phyloP scores from a whole-genome alignment of 768 basidiomycete species.

The Panellus pusillus region DNA sequence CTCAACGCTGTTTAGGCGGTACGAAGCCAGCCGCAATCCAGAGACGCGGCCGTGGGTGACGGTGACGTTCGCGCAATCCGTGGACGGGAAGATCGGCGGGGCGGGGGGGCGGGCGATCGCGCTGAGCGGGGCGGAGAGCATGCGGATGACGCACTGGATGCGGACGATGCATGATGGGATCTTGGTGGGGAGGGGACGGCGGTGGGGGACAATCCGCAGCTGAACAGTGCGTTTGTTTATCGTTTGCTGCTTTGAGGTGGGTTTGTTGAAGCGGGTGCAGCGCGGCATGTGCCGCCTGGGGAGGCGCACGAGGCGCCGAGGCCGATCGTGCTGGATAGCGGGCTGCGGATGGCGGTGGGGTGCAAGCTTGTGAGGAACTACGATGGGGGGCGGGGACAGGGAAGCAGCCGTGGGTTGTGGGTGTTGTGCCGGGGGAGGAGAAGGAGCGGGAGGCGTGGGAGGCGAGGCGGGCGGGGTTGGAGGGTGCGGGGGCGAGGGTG shows the following conservation, averaged over 20 bases:
- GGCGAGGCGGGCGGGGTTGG: constrained; percentile 44
- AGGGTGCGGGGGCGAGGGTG: constrained; percentile 66
- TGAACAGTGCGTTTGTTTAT: constrained; percentile 90
- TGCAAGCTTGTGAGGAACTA: constrained; percentile 76
- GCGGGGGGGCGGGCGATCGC: constrained; percentile 68
- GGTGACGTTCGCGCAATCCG: constrained; percentile 81
- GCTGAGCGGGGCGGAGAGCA: constrained; percentile 83
- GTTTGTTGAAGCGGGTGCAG: too few species aligned
- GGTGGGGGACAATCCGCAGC: constrained; percentile 88
- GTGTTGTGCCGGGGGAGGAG: neutral
- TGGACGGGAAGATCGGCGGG: constrained; percentile 88
- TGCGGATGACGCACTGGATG: constrained; percentile 96
- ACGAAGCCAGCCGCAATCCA: constrained; percentile 19
- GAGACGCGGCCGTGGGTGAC: constrained; percentile 62
- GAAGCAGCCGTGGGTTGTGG: constrained; percentile 71
- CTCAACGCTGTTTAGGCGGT: constrained; percentile 24
- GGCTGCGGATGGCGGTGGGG: constrained; percentile 60
- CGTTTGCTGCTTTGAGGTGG: too few species aligned
- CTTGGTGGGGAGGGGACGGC: constrained; percentile 85
- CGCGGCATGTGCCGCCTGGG: constrained; percentile 47
- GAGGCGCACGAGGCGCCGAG: constrained; percentile 55
- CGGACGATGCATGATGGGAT: constrained; percentile 92
- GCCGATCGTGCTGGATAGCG: constrained; percentile 82
- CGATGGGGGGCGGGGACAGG: constrained; percentile 47
- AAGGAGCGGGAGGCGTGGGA: constrained; percentile 32